Base-by-base conservation (phyloP, 2,329 filamentous ascomycete genomes). In the Didymella glomerata region DNA sequence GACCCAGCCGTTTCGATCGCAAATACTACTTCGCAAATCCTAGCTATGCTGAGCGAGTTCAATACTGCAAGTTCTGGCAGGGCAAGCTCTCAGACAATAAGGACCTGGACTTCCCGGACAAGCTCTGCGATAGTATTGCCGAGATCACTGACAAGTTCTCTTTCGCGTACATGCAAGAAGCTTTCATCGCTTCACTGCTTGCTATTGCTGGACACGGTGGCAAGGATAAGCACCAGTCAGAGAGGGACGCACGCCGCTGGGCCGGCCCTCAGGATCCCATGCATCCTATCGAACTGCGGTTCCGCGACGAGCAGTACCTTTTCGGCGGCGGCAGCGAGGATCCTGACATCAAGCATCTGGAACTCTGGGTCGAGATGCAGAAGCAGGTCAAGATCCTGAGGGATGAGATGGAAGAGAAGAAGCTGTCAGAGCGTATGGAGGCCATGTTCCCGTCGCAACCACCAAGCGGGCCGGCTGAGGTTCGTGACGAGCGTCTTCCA, bases 131-230 rank as follows among this genome's bases (percentile, higher is more conserved):
- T 1, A 76, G 71, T 10, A 75, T 80, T 50, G 79, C 79, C 2
- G 71, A 75, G 30, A 79, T 81, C 34, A 81, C 78, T 2, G 72
- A 78, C 40, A 77, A 76, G 5, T 81, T 81, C 63, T 77, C 73
- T n/a, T 81, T 81, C 60, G 79, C 79, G 2, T 81, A 81, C 58
- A 77, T 81, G 69, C 78, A 81, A 57, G 79, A 81, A 57, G 76
- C 77, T 2, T 81, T 80, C 61, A 71, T 81, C 18, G 76, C 75
- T 1, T 68, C 76, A 9, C 68, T 81, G 18, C 67, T 81, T 18
- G 73, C 73, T 25, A 77, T 77, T 32, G 75, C 75, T 16, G 60
- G 60, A 14, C 65, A 71, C 27, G 61, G 66, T 2, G 64, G 66
- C 20, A 64, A 68, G 27, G 62, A 57, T 16, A 51, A 45, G 25